Base-by-base conservation (phyloP, 2,329 filamentous ascomycete genomes). In the Hyphodiscus sp. region DNA sequence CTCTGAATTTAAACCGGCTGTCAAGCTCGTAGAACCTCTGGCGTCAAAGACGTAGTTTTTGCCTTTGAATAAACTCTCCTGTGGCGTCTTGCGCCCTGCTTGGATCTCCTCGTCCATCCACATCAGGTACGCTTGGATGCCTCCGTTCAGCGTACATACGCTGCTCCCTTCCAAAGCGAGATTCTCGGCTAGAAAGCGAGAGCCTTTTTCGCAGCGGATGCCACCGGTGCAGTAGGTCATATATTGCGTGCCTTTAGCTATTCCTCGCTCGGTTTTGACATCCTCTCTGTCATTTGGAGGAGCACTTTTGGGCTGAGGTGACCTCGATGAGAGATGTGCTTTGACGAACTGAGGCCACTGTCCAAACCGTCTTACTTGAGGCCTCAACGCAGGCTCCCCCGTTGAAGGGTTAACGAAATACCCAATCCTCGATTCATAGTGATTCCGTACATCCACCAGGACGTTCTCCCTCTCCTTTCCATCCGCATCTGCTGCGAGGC, bases 41-140 rank as follows among this genome's bases (percentile, higher is more conserved):
- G 64, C 65, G 58, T 69, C 67, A 56, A 69, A 69, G 9, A 69
- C 67, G 47, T 65, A 69, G 26, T 69, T 68, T 45, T 57, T 60
- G 7, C 67, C 67, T 46, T 60, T 61, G 45, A 68, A 69, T 2
- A 68, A 47, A 29, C 60, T 63, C 1, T 69, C 64, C 10, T 58
- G 50, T 8, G 61, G 44, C 10, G 2, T 50, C 42, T 62, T 69
- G 18, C 58, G 62, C 8, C 64, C 64, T n/a, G 38, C 38, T 5
- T 46, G 45, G 30, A 69, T 65, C 47, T 69, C 67, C 19, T 61
- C 56, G n/a, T 67, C 65, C 58, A 69, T 66, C 67, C 67, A 69
- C 1, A 59, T 58, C 26, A 69, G 45, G 49, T 69, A 69, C 15
- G 61, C 64, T 11, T 65, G 58, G 42, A 69, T 68, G 0, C 67